Evolutionary conservation across 768 basidiomycete species (phyloP), one percentile per base, ranked within the genome.

Genomic region (Leccinellum rugosiceps): DNA sequence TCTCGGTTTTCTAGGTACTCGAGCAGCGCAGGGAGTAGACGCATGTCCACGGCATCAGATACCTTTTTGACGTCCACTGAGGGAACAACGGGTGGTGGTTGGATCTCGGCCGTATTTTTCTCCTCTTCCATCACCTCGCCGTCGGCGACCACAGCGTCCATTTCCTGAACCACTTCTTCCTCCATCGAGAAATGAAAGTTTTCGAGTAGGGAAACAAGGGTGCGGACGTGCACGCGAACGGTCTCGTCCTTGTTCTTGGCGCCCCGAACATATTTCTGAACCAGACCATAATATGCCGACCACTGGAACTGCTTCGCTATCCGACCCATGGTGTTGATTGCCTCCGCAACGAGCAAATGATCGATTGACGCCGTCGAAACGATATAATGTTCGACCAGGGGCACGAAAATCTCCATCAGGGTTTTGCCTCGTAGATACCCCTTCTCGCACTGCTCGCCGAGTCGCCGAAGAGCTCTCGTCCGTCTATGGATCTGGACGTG

Each of bases 401-500:
- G 97, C 23, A 98, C 74, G 66, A 98, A 92, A 4, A 97, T 80
- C 38, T 93, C 92, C 2, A 83, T 76, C 31, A 97, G 72, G 1
- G 86, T 90, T 23, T 77, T 80, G 66, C 87, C 89, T 35, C 85
- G 77, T 34, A 98, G 65, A 30, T 76, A 76, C 2, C 83, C 84
- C 44, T 85, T 82, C 9, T 85, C 81, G 58, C 86, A 87, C 55
- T 85, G 80, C 52, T 94, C 94, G 6, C 83, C 84, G 19, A 98
- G 81, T n/a, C 93, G 80, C 14, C 90, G 83, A 28, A 97, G 78
- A 3, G 96, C 95, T 58, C 96, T 77, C 1, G 87, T 85, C 23
- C 96, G 86, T 60, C 95, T 85, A 71, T 98, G 95, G 3, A 88
- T 75, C 73, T 99, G 97, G 45, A 98, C 83, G 68, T 99, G 97